Percentiles rank a stretch among this genome's conserved stretches.
These are phyloP conservation scores for Eucalyptus sideroxylon DNA, from an alignment of 345 rosid genomes.

Conservation along the genomic window DNA sequence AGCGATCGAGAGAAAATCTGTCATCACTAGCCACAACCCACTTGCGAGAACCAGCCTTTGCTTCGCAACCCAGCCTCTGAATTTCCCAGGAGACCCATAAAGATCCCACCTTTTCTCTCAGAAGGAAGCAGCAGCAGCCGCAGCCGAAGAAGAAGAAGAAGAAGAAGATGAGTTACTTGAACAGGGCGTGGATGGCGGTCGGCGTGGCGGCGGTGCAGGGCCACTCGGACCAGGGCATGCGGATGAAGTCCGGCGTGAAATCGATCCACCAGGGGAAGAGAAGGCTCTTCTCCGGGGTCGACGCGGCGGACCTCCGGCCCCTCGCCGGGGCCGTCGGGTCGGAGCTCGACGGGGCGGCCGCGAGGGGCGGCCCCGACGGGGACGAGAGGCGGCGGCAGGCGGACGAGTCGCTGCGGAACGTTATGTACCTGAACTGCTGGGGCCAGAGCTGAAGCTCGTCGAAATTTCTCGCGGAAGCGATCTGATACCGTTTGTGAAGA, in stretches of 20 bases:
- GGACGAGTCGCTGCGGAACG: constrained; percentile 67
- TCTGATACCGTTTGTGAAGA: not conserved
- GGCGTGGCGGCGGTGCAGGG: constrained; percentile 57
- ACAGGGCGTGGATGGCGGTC: constrained; percentile 70
- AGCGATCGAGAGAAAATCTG: not conserved
- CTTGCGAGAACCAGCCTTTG: not conserved
- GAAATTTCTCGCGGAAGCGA: not conserved
- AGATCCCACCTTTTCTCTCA: not conserved
- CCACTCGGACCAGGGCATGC: constrained; percentile 46
- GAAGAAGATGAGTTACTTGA: constrained; percentile 34
- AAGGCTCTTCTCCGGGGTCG: constrained; percentile 12
- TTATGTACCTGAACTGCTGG: constrained; percentile 94
- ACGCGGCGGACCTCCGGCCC: constrained; percentile 41
- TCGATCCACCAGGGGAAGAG: constrained; percentile 38
- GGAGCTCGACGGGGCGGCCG: constrained; percentile 13
- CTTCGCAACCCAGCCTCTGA: not conserved
- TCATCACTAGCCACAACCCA: not conserved
- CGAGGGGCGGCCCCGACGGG: not conserved
- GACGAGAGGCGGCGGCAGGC: constrained; percentile 8
- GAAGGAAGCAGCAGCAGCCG: not conserved
- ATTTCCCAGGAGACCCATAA: not conserved
- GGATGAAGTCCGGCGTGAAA: constrained; percentile 28
- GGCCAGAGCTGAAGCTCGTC: constrained; percentile 32
- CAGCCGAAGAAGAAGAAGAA: not conserved
- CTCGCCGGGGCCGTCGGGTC: constrained; percentile 24